Evolutionary conservation across 2,329 filamentous ascomycete species (phyloP).

Genomic region (Ophiobolus disseminans): DNA sequence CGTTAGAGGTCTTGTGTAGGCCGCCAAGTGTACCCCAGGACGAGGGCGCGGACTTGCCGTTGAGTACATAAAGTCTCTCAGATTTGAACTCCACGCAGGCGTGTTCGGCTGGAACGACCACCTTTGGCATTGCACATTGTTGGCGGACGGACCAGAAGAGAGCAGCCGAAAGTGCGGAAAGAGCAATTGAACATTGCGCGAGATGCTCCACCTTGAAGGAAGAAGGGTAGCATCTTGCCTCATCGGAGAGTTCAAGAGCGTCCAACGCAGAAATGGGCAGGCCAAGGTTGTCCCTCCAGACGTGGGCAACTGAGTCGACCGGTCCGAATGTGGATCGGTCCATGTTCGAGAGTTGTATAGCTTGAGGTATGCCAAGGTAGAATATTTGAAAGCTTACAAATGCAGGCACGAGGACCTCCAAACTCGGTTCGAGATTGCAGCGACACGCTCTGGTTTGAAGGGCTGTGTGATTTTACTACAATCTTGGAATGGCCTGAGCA

Average conservation of each 20-base stretch:
- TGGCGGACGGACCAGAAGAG: constrained; percentile 52
- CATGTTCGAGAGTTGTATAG: too few species aligned
- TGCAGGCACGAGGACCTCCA: too few species aligned
- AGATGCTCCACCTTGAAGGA: constrained; percentile 63
- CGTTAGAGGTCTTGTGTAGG: constrained; percentile 59
- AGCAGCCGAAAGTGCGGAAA: constrained; percentile 60
- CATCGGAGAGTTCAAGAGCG: constrained; percentile 25
- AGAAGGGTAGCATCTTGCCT: constrained; percentile 51
- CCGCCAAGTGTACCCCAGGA: constrained; percentile 58
- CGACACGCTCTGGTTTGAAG: too few species aligned
- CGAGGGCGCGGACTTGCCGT: constrained; percentile 44
- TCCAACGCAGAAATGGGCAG: constrained; percentile 32
- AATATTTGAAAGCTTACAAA: too few species aligned
- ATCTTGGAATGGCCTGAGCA: too few species aligned
- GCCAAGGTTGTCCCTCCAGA: constrained; percentile 36
- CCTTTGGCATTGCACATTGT: constrained; percentile 36
- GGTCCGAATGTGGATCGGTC: constrained; percentile 32
- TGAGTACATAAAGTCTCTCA: constrained; percentile 58
- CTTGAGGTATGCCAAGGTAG: too few species aligned
- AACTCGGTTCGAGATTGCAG: too few species aligned
- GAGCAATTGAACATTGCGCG: constrained; percentile 60
- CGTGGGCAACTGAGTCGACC: constrained; percentile 34
- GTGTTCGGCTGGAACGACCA: constrained; percentile 56
- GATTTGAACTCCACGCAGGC: constrained; percentile 62
- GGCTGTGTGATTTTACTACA: too few species aligned